Evolutionary conservation across 2,329 filamentous ascomycete species (phyloP).

Genomic region (Boeremia lycopersici): DNA sequence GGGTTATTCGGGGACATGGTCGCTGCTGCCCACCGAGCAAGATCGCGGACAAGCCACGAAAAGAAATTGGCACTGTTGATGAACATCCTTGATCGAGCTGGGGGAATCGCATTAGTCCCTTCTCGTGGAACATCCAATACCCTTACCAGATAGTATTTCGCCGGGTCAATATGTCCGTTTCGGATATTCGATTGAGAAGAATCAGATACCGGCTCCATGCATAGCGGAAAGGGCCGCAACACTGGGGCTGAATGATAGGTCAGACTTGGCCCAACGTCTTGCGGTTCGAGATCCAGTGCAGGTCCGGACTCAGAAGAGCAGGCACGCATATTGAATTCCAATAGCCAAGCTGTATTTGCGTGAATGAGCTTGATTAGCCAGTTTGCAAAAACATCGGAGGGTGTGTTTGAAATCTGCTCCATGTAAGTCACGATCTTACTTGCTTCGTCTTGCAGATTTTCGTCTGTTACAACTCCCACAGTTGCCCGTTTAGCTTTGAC

Average conservation of each 20-base stretch:
- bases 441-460: conserved; percentile 27
- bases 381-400: conserved; percentile 32
- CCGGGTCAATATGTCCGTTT: conserved; percentile 8
- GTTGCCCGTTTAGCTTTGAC: conserved; percentile 15
- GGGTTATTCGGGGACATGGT: conserved; percentile 33
- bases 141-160: conserved; percentile 1
- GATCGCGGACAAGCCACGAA: conserved; percentile 26
- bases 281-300: background rate
- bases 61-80: conserved; percentile 18
- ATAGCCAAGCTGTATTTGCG: conserved; percentile 9
- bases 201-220: background rate
- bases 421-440: conserved; percentile 30
- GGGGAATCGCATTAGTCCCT: background rate
- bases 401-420: conserved; percentile 26
- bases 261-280: background rate
- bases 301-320: background rate
- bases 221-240: conserved; percentile 1
- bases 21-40: conserved; percentile 31
- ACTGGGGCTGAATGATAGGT: conserved; percentile 1
- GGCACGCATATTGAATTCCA: conserved; percentile 6
- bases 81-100: conserved; percentile 15
- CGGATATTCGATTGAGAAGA: background rate
- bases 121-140: conserved; percentile 1
- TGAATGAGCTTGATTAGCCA: conserved; percentile 28
- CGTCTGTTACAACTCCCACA: conserved; percentile 7